Evolutionary conservation across 345 rosid genomes (phyloP), one percentile per base, ranked within the genome.

Genomic region (Moricandia moricandioides): DNA sequence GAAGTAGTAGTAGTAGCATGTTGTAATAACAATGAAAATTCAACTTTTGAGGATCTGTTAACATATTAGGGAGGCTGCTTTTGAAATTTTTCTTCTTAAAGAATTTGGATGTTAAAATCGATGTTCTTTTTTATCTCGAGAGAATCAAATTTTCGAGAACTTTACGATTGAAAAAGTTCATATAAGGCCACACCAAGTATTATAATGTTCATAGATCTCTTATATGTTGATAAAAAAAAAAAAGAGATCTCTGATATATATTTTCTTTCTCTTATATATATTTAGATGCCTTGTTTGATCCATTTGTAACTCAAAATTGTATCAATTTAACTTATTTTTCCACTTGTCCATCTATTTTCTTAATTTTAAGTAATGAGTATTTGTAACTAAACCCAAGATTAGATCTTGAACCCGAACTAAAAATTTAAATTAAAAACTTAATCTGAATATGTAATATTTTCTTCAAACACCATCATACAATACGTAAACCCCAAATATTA

Each of bases 11-110:
- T 57, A 70, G 12, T 6, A 47, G 59, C 8, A 13, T 45, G 67
- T 70, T 65, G 76, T 77, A 77, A 65, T 71, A 47, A 33, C 62
- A 33, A 30, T 43, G 52, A 47, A 43, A 34, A 14, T 12, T 54
- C 56, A 30, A 76, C 65, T 29, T 62, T 70, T 18, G 51, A 31
- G 5, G 37, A 30, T 62, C 17, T 76, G 43, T 40, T 70, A 55
- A 70, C 66, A 57, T 43, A 29, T 39, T 16, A 3, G 14, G 40
- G 33, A 60, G 11, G 18, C 26, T 43, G 58, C 13, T 59, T 43
- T 54, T 40, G 29, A 6, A 54, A 2, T 10, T 52, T 6, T 8
- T 29, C 2, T 29, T 29, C 5, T 1, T 1, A 33, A 47, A 18
- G 33, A 55, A 34, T 35, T 69, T 7, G 8, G 5, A 62, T 39